Evolutionary conservation across 306 rosid species (phyloP).

Genomic region (Neltuma alba): DNA sequence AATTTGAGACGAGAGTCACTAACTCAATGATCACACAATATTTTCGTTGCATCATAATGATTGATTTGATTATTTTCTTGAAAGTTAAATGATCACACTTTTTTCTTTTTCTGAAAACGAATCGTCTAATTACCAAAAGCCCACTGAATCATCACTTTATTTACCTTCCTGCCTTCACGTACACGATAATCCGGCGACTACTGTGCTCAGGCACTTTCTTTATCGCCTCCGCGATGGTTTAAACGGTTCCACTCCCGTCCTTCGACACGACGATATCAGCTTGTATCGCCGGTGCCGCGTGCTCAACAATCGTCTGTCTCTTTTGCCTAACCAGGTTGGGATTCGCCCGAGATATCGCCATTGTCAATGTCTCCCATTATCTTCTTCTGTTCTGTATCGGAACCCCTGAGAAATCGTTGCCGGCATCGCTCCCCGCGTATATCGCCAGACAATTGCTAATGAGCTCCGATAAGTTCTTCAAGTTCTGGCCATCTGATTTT

Average conservation of each 20-base stretch:
- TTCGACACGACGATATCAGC: conserved; percentile 74
- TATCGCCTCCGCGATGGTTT: conserved; percentile 75
- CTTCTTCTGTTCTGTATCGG: conserved; percentile 72
- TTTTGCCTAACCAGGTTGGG: conserved; percentile 66
- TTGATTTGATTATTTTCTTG: not conserved
- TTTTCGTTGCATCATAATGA: not conserved
- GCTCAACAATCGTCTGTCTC: conserved; percentile 68
- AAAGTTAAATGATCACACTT: not conserved
- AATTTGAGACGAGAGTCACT: conserved; percentile 29
- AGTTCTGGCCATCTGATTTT: conserved; percentile 49
- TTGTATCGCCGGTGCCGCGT: conserved; percentile 53
- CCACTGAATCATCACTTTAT: not conserved
- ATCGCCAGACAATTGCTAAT: conserved; percentile 85
- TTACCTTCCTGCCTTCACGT: conserved; percentile 97
- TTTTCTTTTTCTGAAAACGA: not conserved
- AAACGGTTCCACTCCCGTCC: conserved; percentile 67
- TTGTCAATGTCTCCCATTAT: conserved; percentile 42
- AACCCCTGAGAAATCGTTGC: conserved; percentile 74
- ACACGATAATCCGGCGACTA: conserved; percentile 61
- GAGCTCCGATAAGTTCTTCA: conserved; percentile 68
- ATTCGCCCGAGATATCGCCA: conserved; percentile 40
- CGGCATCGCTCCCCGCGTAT: conserved; percentile 44
- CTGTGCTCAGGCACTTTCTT: conserved; percentile 70
- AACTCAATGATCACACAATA: not conserved
- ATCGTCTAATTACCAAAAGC: not conserved